Evolutionary conservation across 2,329 filamentous ascomycete genomes (phyloP), one percentile per base, ranked within the genome.

Genomic region (Microcyclosporella mali): DNA sequence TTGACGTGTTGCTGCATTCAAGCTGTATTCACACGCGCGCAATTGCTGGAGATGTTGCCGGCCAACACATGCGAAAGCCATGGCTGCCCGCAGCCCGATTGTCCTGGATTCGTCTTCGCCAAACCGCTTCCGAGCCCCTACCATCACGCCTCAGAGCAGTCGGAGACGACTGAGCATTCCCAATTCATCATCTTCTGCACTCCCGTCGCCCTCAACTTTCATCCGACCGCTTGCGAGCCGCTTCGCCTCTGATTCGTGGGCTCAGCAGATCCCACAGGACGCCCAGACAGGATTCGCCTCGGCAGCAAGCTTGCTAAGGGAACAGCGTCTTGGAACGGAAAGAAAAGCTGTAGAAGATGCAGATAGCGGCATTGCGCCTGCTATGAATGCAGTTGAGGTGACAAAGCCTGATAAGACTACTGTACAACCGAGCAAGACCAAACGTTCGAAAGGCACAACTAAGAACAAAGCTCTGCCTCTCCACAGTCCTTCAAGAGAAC

Each of bases 21-120:
- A 34, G 9, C 9, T 39, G 37, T 21, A 29, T 39, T 28, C 8
- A 4, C 28, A 31, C 27, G n/a, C 14, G 6, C 2, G 10, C 3
- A 9, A 30, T 25, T n/a, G 14, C 30, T 34, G 37, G 43, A 45
- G 33, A 55, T 53, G 51, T 37, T 29, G 21, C 19, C 35, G 35
- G 35, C 19, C 14, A 14, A 10, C 39, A 21, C 31, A 28, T 16
- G 18, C 34, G 28, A 51, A 4, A 4, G 6, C n/a, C 39, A 56
- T 56, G 53, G 41, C 53, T 19, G 45, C 41, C 30, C 43, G 29
- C 19, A 55, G 47, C 33, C 54, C 56, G 12, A 50, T 57, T 31
- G 45, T 52, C 16, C 48, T 58, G 16, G 31, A 49, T 33, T 56
- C 53, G 19, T 56, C 56, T 25, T 53, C 55, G 15, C 45, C 50